These are phyloP conservation scores for Plasmodium cynomolgi DNA, from an alignment of 169 alveolate genomes.

Conservation along the genomic window DNA sequence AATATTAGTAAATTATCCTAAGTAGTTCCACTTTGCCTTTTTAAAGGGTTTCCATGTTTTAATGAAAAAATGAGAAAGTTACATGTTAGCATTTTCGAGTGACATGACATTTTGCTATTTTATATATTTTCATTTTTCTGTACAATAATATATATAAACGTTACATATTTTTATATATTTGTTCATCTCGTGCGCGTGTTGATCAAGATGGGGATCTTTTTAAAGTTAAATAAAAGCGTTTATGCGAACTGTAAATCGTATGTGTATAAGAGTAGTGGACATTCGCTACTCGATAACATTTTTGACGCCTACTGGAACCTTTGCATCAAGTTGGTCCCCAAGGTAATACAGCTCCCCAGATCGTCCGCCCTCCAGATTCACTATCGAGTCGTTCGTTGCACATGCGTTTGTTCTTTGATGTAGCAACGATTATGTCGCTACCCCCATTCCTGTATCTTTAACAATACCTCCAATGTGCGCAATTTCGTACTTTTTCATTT, in stretches of 20 bases:
- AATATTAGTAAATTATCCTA: not conserved
- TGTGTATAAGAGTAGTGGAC: constrained; percentile 59
- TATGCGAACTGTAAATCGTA: constrained; percentile 71
- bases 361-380: not conserved
- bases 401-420: not conserved
- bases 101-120: not conserved
- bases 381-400: not conserved
- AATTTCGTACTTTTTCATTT: not conserved
- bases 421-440: not conserved
- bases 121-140: not conserved
- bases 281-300: constrained; percentile 45
- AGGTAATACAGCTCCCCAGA: constrained; percentile 7
- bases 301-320: constrained; percentile 65
- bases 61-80: constrained; percentile 26
- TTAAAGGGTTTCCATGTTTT: not conserved
- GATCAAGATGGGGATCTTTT: constrained; percentile 51
- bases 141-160: constrained; percentile 5
- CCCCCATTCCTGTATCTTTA: not conserved
- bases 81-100: not conserved
- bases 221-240: constrained; percentile 37
- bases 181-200: not conserved
- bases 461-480: not conserved
- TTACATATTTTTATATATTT: not conserved
- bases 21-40: not conserved
- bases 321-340: constrained; percentile 53